Base-by-base conservation (phyloP, 2,329 filamentous ascomycete species). In the Bipolaris bicolor region DNA sequence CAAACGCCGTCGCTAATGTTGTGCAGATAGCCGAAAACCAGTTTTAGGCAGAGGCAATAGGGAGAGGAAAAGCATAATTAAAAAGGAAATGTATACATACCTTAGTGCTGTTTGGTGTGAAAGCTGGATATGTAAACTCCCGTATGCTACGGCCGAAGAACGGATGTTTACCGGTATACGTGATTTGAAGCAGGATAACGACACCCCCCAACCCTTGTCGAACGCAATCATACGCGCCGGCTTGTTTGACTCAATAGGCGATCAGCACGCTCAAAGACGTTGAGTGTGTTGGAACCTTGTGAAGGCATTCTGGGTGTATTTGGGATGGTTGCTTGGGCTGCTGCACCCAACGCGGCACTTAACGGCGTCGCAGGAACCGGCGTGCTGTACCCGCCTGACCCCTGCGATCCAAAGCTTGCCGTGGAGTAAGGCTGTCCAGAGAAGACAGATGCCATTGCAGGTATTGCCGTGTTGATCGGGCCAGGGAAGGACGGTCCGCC, bases 281-380 rank as follows among this genome's bases (percentile, higher is more conserved):
- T 73, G 41, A 73, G 70, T 2, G 67, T 69, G 36, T 64, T 69
- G 10, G 67, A 67, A 5, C 61, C 60, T 11, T 66, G 66, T 3
- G 65, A 61, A 26, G 61, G 61, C 26, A 69, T 65, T 34, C 69
- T 70, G 22, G 72, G 73, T 13, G 72, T 76, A 49, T 91, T 90
- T 3, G 91, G 90, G 10, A 97, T 88, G 0, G 92, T 97, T 1
- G 93, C 92, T 76, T 96, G 92, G 52, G 92, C 91, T 18, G 93
- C 93, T 5, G 93, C 92, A 0, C 93, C 94, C 5, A 97, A 82
- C 1, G 93, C 93, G 15, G 92, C 93, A 67, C 91, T 95, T 60
- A 97, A 84, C 7, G 94, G 93, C 1, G 93, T 97, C 69, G 95
- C 92, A 7, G 93, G 92, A 36, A 92, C 78, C 10, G 84, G 81